Percentiles rank a stretch among this genome's conserved stretches.
phyloP scores from a whole-genome alignment of 1,284 basidiomycete genomes.

The Heterobasidion parviporum region DNA sequence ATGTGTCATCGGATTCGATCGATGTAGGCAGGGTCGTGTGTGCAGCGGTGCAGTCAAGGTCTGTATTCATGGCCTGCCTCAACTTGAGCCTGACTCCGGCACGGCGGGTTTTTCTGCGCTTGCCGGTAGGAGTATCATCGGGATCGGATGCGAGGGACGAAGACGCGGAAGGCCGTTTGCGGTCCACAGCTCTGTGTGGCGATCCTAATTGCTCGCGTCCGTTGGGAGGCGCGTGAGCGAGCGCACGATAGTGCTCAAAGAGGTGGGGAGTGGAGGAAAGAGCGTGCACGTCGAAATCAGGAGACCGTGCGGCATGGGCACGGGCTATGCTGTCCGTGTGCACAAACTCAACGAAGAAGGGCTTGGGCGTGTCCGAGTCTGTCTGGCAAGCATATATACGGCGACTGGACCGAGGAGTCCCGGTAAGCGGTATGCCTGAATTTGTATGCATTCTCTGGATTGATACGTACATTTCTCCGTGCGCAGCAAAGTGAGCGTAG shows the following conservation, averaged over 20 bases:
- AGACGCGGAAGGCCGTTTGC: too few relatives aligned
- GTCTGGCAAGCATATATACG: constrained; percentile 15
- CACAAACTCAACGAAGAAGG: constrained; percentile 22
- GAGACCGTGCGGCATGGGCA: constrained; percentile 14
- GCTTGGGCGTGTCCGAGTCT: constrained; percentile 4
- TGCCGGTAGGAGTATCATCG: neutral
- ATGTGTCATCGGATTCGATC: neutral
- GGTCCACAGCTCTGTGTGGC: neutral
- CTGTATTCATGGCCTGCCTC: constrained; percentile 2
- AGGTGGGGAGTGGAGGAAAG: constrained; percentile 14
- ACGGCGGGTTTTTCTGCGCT: neutral
- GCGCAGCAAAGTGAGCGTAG: constrained; percentile 17
- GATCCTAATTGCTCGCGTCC: neutral
- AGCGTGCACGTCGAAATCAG: constrained; percentile 17
- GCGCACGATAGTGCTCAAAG: constrained; percentile 13
- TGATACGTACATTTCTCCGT: constrained; percentile 28
- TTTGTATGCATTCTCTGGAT: constrained; percentile 4
- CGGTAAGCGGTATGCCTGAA: neutral
- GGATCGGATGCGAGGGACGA: neutral
- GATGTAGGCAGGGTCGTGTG: neutral
- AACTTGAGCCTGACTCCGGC: neutral
- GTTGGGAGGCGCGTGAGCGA: neutral
- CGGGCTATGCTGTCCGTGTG: constrained; percentile 17
- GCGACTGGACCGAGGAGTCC: constrained; percentile 8
- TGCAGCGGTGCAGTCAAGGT: neutral